Base-by-base conservation (phyloP, 2,329 filamentous ascomycete genomes). In the Moelleriella libera region DNA sequence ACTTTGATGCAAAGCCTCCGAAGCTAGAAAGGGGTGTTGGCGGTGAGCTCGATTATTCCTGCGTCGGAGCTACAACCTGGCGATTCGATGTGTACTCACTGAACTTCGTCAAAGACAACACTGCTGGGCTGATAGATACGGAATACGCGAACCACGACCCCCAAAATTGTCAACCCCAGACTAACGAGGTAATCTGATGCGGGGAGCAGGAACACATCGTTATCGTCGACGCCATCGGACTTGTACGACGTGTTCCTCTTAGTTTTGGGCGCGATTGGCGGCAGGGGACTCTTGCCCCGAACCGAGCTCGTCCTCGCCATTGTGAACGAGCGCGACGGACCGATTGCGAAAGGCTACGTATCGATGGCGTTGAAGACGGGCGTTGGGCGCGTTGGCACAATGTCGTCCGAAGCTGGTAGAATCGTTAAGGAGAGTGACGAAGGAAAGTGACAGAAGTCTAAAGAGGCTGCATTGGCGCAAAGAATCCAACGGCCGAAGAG, bases 21-120 rank as follows among this genome's bases (percentile, higher is more conserved):
- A 98, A 98, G 69, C 88, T 95, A 60, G 37, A 30, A n/a, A 45
- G 4, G 12, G 34, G 12, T 8, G 34, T 37, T 12, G 8, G 8
- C 12, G 4, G 4, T 37, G 34, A 37, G 34, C 34, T 37, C 34
- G 4, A 42, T 8, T 7, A 12, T 7, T 41, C 9, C 10, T 14
- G n/a, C 10, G 14, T 7, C 10, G 14, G 14, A 7, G 11, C 21
- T 5, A 41, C 43, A 32, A 39, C n/a, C 28, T 45, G 21, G 28
- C 6, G 6, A 12, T 11, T 21, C 45, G 12, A 5, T 8, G 12
- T n/a, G 6, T 10, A 81, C 88, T 64, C 79, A 95, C 88, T 98
- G 92, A 65, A 98, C 92, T 72, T 98, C 92, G 66, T 98, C 92
- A 64, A 98, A 98, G 55, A 98, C 92, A 51, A 98, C 92, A 59